Evolutionary conservation across 768 basidiomycete species (phyloP), one percentile per base, ranked within the genome.

Genomic region (Pleurotus giganteus): DNA sequence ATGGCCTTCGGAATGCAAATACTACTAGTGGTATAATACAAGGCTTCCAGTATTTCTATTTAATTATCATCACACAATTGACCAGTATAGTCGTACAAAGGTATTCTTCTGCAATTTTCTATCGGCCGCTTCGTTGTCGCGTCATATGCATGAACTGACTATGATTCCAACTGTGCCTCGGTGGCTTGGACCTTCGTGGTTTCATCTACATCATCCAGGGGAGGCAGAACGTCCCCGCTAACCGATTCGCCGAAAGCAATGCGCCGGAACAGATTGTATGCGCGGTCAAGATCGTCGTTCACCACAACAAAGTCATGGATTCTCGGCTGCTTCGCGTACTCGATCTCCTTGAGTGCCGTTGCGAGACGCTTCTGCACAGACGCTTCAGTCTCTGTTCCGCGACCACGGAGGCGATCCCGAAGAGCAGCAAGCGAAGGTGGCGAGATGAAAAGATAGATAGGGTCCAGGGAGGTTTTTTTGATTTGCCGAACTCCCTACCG

Each of bases 371-470:
- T 86, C 56, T 83, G 74, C 12, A 94, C 77, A 7, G 87, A 82
- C 0, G 78, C 80, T 17, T 87, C 85, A 11, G 83, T 78, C 67
- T 98, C 95, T 9, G 95, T 97, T 0, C 91, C 95, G 3, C 95
- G 86, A 0, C 83, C 77, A 23, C 78, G 77, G 4, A 98, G 78
- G 41, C 96, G 88, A 3, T 71, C 58, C 23, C 85, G 82, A 32
- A 98, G 84, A 8, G 73, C 74, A n/a, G 78, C 31, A 69, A 96
- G 72, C 12, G 86, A 83, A 0, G 96, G 96, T 0, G 96, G 96
- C 0, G 92, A 86, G 68, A 98, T 83, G 73, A 98, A 98, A 59
- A 95, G 80, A 69, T 88, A 97, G 58, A 97, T 79, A 13, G 95
- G 91, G 65, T 91, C 81, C 31, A 98, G 74, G 52, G 80, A 70